Percentiles rank a stretch among this genome's conserved stretches.
Evolutionary conservation across 2,329 filamentous ascomycete genomes (phyloP).

Genomic region (Cladosporium sp.): DNA sequence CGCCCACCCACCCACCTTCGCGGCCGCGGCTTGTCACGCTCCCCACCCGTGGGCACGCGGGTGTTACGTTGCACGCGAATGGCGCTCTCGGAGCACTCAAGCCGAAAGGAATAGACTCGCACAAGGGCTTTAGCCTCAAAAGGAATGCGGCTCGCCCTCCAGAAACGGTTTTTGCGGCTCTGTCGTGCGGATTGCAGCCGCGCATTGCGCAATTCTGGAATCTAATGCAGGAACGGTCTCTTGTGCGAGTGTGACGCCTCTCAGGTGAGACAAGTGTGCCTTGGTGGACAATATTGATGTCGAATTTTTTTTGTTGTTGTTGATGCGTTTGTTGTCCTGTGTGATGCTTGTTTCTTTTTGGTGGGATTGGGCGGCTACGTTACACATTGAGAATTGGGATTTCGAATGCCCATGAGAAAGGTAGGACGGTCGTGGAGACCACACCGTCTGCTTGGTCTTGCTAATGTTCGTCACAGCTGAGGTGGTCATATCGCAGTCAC

Average conservation of each 20-base stretch:
- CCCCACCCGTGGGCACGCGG: not conserved
- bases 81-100: constrained; percentile 6
- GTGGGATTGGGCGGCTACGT: not conserved
- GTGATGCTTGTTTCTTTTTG: not conserved
- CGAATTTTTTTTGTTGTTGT: not conserved
- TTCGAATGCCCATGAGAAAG: not conserved
- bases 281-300: too few species aligned
- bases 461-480: too few species aligned
- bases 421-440: too few species aligned
- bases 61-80: constrained; percentile 6
- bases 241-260: not conserved
- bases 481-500: too few species aligned
- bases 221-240: constrained; percentile 12
- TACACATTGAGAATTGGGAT: not conserved
- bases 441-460: too few species aligned
- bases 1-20: not conserved
- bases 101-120: not conserved
- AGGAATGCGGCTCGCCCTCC: not conserved
- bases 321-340: not conserved
- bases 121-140: not conserved
- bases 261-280: not conserved
- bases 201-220: constrained; percentile 10
- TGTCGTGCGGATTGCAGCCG: not conserved
- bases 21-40: not conserved
- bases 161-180: constrained; percentile 8